Evolutionary conservation across 225 moss, liverwort and hornwort genomes (phyloP), one percentile per base, ranked within the genome.

Genomic region (Anthoceros angustus): DNA sequence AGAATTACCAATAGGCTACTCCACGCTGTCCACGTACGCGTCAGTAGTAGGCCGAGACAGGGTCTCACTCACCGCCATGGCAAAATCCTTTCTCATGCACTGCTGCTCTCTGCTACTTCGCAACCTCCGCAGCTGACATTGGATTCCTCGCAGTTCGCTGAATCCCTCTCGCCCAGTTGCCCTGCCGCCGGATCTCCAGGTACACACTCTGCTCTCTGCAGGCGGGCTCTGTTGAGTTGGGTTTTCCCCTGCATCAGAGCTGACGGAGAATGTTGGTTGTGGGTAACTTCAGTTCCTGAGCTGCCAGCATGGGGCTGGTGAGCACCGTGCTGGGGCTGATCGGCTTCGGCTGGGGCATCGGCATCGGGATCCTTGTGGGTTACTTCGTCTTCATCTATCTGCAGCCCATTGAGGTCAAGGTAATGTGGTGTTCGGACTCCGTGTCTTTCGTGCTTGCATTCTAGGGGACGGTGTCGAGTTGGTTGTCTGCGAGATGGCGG

Each of bases 311-410:
- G 88, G 83, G 79, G 68, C 42, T 90, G 46, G 39, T 91, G 10
- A 81, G 82, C 71, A 82, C 86, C 15, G 39, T 80, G 16, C 66
- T 91, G 60, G 91, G 86, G 41, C 77, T 95, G 75, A 74, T 83
- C 11, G 94, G 94, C n/a, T 95, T 95, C 38, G 88, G 77, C 72
- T 91, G 84, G 73, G 94, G 94, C 38, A 80, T 88, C 72, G 66
- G 50, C 40, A 68, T 91, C 63, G 94, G 94, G 41, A 77, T 91
- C 66, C 65, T 85, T 9, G 82, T 67, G 0, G 94, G 94, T 2
- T 95, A 88, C 77, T 85, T 95, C 66, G 72, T 95, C 72, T 85
- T 95, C 83, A 95, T 95, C 69, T 84, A 95, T 72, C 69, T 82
- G 69, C 91, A 91, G 66, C 86, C 94, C 0, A 72, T 77, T 10